Base-by-base conservation (phyloP, 208 protist genomes). In the Trypanosoma grayi region DNA sequence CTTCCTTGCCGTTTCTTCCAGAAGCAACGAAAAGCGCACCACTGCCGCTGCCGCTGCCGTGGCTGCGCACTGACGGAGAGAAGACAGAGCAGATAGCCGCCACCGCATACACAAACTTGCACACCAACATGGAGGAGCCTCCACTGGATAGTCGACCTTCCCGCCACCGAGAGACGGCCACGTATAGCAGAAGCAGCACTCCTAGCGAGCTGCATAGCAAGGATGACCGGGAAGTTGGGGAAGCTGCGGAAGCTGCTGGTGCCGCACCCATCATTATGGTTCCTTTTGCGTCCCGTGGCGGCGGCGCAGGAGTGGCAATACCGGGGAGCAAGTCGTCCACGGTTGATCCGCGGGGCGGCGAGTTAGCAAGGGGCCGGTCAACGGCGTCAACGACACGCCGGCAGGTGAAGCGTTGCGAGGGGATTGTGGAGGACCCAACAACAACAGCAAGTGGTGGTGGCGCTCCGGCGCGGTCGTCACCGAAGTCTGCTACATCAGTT, bases 341-440 rank as follows among this genome's bases (percentile, higher is more conserved):
- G 4, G 1, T 20, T n/a, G 59, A 56, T 36, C 6, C 46, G 16
- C n/a, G 37, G 16, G n/a, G 11, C 4, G 8, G 33, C 9, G 48
- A 56, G 4, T n/a, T n/a, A 30, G 24, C 25, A n/a, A 54, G 45
- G 18, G 25, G 36, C 11, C n/a, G 37, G 11, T n/a, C 37, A 20
- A 30, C 27, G 18, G 9, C 30, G n/a, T 27, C 62, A 55, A 14
- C 33, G 11, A 18, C 10, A 28, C 31, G 31, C 22, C 62, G 62
- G 10, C 62, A 68, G 44, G 13, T 33, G 8, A 68, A 60, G 53
- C 62, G 52, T 10, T 34, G 51, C 3, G 62, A 60, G 50, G 13
- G 10, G 40, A 14, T 18, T 25, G 8, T 25, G 50, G 50, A 5
- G 30, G 50, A 41, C 8, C 8, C 52, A 60, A 20, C 10, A 60